Evolutionary conservation across 1,139 yeast genomes (phyloP).

Genomic region (Yamadazyma siamensis): DNA sequence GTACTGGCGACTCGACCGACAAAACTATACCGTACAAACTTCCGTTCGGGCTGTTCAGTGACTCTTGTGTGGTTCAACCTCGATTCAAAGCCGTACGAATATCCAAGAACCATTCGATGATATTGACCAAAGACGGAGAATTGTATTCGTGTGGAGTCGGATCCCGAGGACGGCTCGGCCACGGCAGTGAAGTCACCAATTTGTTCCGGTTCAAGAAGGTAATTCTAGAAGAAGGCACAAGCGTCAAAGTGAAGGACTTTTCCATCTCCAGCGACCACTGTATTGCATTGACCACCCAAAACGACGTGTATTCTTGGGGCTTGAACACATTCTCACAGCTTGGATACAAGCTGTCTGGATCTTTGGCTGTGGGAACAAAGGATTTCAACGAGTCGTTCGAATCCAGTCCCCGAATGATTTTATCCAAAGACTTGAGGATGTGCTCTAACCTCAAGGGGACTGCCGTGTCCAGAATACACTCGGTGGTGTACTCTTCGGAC

Average conservation of each 20-base stretch:
- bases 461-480: constrained; percentile 70
- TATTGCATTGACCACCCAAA: constrained; percentile 46
- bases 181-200: constrained; percentile 35
- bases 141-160: constrained; percentile 66
- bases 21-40: constrained; percentile 35
- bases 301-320: constrained; percentile 76
- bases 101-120: constrained; percentile 66
- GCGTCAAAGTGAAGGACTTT: constrained; percentile 33
- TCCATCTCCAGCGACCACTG: constrained; percentile 69
- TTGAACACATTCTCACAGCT: constrained; percentile 62
- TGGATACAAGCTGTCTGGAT: constrained; percentile 19
- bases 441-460: constrained; percentile 43
- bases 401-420: constrained; percentile 47
- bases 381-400: constrained; percentile 36
- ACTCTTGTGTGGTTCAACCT: constrained; percentile 23
- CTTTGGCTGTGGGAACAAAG: constrained; percentile 15
- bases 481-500: constrained; percentile 55
- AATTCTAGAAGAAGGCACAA: constrained; percentile 14
- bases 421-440: constrained; percentile 43
- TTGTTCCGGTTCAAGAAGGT: constrained; percentile 37
- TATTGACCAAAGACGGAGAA: constrained; percentile 54
- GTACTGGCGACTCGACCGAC: constrained; percentile 67
- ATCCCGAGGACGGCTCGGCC: constrained; percentile 71
- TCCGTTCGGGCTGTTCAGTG: constrained; percentile 21
- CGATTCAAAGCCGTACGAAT: constrained; percentile 45